Evolutionary conservation across 345 rosid species (phyloP).

Genomic region (Gossypium raimondii): DNA sequence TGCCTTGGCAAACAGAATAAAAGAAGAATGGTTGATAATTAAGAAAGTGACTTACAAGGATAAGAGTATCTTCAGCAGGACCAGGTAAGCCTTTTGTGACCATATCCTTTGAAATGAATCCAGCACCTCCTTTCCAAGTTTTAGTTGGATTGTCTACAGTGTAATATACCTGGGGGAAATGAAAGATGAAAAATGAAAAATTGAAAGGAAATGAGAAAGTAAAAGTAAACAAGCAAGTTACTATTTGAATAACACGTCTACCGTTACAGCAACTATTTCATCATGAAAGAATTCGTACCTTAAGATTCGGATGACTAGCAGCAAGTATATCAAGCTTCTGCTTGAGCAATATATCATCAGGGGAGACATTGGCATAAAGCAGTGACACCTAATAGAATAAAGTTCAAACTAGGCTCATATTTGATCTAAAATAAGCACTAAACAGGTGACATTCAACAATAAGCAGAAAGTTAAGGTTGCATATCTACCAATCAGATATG

Average conservation of each 20-base stretch:
- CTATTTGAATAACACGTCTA: neutral
- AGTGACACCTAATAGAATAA: slow-evolving; percentile 52
- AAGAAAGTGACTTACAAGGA: slow-evolving; percentile 54
- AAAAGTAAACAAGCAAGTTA: neutral
- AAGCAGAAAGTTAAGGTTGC: neutral
- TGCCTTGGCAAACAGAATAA: slow-evolving; percentile 3
- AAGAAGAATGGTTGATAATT: neutral
- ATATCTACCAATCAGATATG: slow-evolving; percentile 1
- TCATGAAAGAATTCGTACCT: slow-evolving; percentile 36
- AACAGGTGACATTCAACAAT: neutral
- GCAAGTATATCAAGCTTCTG: slow-evolving; percentile 87
- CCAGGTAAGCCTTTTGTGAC: slow-evolving; percentile 70
- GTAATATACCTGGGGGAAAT: slow-evolving; percentile 53
- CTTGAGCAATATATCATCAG: slow-evolving; percentile 87
- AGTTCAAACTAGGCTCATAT: neutral
- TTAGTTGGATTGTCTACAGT: slow-evolving; percentile 83
- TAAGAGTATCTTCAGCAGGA: slow-evolving; percentile 76
- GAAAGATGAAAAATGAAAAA: neutral
- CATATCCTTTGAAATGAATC: slow-evolving; percentile 80
- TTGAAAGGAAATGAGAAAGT: neutral
- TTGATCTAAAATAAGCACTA: slow-evolving; percentile 5
- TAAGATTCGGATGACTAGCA: slow-evolving; percentile 74
- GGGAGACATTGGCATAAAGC: slow-evolving; percentile 85
- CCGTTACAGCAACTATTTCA: neutral
- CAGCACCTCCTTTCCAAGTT: slow-evolving; percentile 89